Evolutionary conservation across 176 grass and related monocot genomes (phyloP).

Genomic region (Oryza punctata): DNA sequence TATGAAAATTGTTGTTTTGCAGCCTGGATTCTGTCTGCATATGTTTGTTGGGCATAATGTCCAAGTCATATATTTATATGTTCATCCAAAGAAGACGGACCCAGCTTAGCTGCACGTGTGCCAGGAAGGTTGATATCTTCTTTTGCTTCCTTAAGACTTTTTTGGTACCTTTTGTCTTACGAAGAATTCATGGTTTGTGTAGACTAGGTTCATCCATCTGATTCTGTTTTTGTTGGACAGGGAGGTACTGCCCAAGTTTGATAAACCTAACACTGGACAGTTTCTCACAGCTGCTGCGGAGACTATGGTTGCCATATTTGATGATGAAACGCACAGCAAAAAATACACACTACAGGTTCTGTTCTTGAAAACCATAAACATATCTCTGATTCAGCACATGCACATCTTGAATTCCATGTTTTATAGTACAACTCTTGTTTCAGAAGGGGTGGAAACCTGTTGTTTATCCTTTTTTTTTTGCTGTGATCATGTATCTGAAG

Average conservation of each 20-base stretch:
- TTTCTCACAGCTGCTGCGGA: constrained; percentile 80
- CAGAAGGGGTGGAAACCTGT: background rate
- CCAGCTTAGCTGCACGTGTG: constrained; percentile 40
- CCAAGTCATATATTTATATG: constrained; percentile 90
- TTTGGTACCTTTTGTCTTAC: background rate
- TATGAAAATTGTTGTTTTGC: constrained; percentile 49
- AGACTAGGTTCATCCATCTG: background rate
- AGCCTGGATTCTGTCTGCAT: constrained; percentile 81
- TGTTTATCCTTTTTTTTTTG: background rate
- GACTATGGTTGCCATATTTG: constrained; percentile 74
- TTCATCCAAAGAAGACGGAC: constrained; percentile 96
- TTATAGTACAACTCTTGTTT: background rate
- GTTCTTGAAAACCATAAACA: constrained; percentile 17
- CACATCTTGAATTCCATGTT: background rate
- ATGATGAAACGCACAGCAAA: constrained; percentile 74
- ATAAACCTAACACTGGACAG: constrained; percentile 80
- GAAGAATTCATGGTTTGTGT: constrained; percentile 1
- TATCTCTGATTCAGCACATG: constrained; percentile 4
- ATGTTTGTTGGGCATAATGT: constrained; percentile 65
- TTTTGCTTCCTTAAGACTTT: background rate
- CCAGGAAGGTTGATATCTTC: constrained; percentile 58
- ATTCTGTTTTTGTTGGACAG: constrained; percentile 48
- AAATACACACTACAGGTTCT: constrained; percentile 74
- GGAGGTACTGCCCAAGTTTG: constrained; percentile 89
- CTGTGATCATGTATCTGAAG: constrained; percentile 17